These are phyloP conservation scores for Musa troglodytarum DNA, from an alignment of 176 grass and related monocot species.

Conservation along the genomic window DNA sequence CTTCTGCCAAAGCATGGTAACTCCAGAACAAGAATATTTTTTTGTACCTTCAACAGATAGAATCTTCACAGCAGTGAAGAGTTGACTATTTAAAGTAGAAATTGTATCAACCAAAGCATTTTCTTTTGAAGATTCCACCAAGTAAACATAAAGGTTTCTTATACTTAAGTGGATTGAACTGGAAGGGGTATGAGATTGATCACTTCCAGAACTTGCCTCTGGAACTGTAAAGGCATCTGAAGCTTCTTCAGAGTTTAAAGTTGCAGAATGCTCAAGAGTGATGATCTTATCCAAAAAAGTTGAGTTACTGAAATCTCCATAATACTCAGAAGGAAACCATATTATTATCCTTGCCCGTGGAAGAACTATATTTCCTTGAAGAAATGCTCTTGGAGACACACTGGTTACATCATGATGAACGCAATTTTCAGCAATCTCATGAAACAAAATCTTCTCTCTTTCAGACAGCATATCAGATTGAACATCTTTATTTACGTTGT, in stretches of 20 bases:
- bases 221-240: slow-evolving; percentile 10
- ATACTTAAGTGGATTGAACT: slow-evolving; percentile 61
- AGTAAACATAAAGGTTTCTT: slow-evolving; percentile 59
- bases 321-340: slow-evolving; percentile 62
- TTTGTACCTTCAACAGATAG: slow-evolving; percentile 44
- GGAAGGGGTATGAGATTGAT: slow-evolving; percentile 29
- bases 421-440: slow-evolving; percentile 26
- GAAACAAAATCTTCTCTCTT: slow-evolving; percentile 24
- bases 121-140: slow-evolving; percentile 38
- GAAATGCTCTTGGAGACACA: slow-evolving; percentile 24
- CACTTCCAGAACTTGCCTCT: slow-evolving; percentile 33
- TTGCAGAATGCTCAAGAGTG: slow-evolving; percentile 52
- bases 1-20: slow-evolving; percentile 55
- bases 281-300: slow-evolving; percentile 65
- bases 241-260: slow-evolving; percentile 33
- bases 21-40: slow-evolving; percentile 34
- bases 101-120: slow-evolving; percentile 14
- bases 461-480: slow-evolving; percentile 27
- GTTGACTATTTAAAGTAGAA: slow-evolving; percentile 27
- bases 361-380: slow-evolving; percentile 52
- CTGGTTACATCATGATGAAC: slow-evolving; percentile 25
- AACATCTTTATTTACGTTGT: background rate
- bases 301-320: slow-evolving; percentile 41
- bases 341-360: slow-evolving; percentile 53
- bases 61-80: slow-evolving; percentile 66